Conservation (phyloP, 805 yeast genomes). For the Ogataea nakhonphanomensis region DNA sequence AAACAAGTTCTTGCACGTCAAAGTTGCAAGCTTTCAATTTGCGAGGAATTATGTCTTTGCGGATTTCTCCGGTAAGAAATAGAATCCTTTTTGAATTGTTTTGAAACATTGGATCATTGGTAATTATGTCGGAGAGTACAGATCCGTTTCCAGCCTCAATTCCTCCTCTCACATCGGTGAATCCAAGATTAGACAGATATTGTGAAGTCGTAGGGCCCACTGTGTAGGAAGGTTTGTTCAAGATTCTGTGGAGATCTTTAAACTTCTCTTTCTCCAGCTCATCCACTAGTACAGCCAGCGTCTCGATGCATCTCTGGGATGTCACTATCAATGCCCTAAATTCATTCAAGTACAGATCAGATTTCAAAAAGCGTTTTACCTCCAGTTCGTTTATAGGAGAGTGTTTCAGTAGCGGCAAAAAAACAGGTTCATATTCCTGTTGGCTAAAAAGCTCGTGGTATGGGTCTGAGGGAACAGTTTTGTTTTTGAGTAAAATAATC, state of each 20-base stretch:
- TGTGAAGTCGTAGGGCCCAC: conserved; percentile 88
- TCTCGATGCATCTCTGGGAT: conserved; percentile 89
- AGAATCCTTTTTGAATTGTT: conserved; percentile 38
- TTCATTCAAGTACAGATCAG: conserved; percentile 38
- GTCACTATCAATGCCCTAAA: conserved; percentile 68
- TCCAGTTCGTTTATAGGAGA: conserved; percentile 46
- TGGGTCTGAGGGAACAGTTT: conserved; percentile 64
- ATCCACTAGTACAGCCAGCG: conserved; percentile 47
- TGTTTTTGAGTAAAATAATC: conserved; percentile 65
- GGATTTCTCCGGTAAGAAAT: conserved; percentile 81
- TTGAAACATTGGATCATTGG: conserved; percentile 32
- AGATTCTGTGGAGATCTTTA: conserved; percentile 27
- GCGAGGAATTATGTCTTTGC: conserved; percentile 78
- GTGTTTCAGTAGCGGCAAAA: conserved; percentile 75
- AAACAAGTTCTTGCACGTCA: conserved; percentile 53
- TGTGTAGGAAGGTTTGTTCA: conserved; percentile 63
- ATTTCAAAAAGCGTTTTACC: conserved; percentile 43
- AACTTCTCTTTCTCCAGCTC: conserved; percentile 19
- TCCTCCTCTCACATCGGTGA: conserved; percentile 68
- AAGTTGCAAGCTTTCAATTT: conserved; percentile 44
- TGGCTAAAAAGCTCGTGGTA: conserved; percentile 46
- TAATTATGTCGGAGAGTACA: conserved; percentile 60
- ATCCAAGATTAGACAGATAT: conserved; percentile 60
- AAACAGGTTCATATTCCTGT: conserved; percentile 43
- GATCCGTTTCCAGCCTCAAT: conserved; percentile 77